Base-by-base conservation (phyloP, 176 grass and related monocot genomes). In the Carex myosuroides region DNA sequence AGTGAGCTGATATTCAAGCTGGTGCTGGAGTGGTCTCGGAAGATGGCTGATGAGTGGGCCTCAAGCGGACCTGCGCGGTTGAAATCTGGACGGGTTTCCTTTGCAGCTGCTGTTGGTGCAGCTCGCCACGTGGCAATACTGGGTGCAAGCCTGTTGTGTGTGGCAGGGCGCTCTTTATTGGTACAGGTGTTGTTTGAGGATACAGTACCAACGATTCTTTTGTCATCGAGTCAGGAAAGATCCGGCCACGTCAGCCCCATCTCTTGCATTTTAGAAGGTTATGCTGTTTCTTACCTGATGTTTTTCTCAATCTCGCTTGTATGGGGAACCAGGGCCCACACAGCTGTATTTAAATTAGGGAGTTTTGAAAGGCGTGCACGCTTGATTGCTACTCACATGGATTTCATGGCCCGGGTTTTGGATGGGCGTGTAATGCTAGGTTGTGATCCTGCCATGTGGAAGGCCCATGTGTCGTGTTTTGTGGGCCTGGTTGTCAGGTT, bases 131-230 rank as follows among this genome's bases (percentile, higher is more conserved):
- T 93, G 17, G 96, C 96, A 0, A 90, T 90, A 71, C 86, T 99
- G 76, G 96, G 91, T 30, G 93, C 85, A 67, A 92, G 83, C 75
- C 88, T 99, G 64, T 72, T 99, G n/a, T 99, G 90, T 85, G 69
- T 94, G 83, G 96, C 93, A 33, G 96, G 96, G 58, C 93, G 93
- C 14, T 62, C 85, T 44, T 84, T 90, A 62, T 65, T 94, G 53
- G 90, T 99, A 48, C 96, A 99, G 83, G 86, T 95, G 78, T 57
- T 99, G 65, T 99, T 92, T 60, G 96, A 99, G 88, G 96, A 95
- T 33, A 92, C 96, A 10, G 81, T 92, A 84, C 96, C 96, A 14
- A 99, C 91, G 4, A 65, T 99, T 68, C 85, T 99, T 41, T 57
- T 99, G 75, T 95, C 93, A 21, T 88, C 88, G 21, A 83, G 83